Conservation (phyloP, 2,329 filamentous ascomycete species). For the Alternaria novae-zelandiae region DNA sequence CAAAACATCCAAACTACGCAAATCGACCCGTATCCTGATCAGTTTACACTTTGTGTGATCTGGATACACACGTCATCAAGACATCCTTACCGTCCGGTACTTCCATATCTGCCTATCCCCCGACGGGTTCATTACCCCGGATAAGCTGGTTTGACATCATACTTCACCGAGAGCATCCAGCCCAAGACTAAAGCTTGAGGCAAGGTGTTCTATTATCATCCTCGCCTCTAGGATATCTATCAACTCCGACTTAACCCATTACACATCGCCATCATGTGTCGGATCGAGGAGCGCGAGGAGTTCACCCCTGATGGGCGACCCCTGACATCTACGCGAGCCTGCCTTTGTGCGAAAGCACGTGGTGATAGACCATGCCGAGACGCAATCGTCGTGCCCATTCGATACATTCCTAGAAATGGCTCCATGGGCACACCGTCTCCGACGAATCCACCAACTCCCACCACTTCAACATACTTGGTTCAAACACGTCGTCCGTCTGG, state of each 20-base stretch:
- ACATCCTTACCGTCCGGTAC: constrained; percentile 5
- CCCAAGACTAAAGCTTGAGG: constrained; percentile 13
- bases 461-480: constrained; percentile 29
- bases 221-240: background rate
- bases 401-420: constrained; percentile 29
- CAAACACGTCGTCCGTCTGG: constrained; percentile 34
- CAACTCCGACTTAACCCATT: background rate
- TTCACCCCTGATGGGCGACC: constrained; percentile 32
- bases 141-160: constrained; percentile 19
- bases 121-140: constrained; percentile 28
- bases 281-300: constrained; percentile 41
- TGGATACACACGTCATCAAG: background rate
- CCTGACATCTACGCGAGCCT: constrained; percentile 31
- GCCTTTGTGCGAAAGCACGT: constrained; percentile 33
- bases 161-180: background rate
- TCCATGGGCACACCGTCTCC: constrained; percentile 33
- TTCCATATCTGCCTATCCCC: constrained; percentile 24
- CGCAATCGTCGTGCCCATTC: constrained; percentile 26
- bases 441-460: constrained; percentile 41
- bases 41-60: background rate
- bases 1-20: background rate
- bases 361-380: constrained; percentile 32
- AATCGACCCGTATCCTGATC: background rate
- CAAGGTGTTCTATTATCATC: background rate
- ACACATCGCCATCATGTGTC: constrained; percentile 35